phyloP scores from a whole-genome alignment of 495 filamentous ascomycete species.

The Podospora sp. region DNA sequence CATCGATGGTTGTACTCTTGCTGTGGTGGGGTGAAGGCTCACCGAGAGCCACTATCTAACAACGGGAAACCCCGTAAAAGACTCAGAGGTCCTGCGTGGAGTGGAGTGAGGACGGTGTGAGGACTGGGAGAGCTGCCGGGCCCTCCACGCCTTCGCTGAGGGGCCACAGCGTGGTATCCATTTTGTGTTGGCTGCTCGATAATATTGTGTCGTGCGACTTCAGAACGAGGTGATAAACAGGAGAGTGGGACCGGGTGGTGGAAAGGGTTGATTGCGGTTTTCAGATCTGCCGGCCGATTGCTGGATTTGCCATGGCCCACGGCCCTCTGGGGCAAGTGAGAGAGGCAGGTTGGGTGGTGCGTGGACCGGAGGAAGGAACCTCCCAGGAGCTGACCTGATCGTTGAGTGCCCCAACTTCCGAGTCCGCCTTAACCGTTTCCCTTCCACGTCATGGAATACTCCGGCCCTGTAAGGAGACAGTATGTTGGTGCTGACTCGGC shows the following conservation, averaged over 20 bases:
- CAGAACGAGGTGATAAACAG: too few species aligned
- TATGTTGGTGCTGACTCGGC: background rate
- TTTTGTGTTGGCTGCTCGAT: background rate
- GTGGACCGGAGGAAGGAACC: background rate
- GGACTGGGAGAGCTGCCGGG: background rate
- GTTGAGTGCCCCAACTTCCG: background rate
- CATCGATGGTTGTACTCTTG: background rate
- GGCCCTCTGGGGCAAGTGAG: background rate
- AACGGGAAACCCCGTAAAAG: background rate
- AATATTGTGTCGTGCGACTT: background rate
- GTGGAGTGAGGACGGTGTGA: background rate
- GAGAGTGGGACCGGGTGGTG: background rate
- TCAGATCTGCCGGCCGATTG: background rate
- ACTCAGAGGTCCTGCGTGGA: background rate
- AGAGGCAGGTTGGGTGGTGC: background rate
- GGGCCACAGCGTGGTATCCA: background rate
- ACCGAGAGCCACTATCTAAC: background rate
- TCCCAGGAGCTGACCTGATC: background rate
- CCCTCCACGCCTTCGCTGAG: background rate
- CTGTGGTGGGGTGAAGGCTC: background rate
- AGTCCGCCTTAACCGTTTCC: background rate
- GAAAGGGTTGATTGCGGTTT: background rate
- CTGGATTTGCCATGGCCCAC: background rate
- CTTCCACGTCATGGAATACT: background rate
- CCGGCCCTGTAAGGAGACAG: background rate